Percentiles rank a stretch among this genome's conserved stretches.
These are phyloP conservation scores for Amoebophrya sp. DNA, from an alignment of 169 alveolate species.

Conservation along the genomic window DNA sequence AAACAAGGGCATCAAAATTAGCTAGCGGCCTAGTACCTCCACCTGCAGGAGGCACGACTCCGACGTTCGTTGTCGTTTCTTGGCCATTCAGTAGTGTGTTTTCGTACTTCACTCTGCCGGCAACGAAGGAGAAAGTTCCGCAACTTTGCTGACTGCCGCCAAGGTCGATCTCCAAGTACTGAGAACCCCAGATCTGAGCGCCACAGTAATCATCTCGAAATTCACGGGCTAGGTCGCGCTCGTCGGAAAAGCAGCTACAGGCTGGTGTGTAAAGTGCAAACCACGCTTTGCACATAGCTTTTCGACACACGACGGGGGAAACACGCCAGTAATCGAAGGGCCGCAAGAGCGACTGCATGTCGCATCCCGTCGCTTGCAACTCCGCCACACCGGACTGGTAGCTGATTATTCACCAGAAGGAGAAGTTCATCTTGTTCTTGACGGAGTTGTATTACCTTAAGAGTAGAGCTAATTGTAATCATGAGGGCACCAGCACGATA, in stretches of 20 bases:
- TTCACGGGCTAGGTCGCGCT: not conserved
- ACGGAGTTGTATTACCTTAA: not conserved
- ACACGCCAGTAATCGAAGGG: not conserved
- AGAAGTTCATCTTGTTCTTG: no score
- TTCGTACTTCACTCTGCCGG: not conserved
- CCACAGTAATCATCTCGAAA: not conserved
- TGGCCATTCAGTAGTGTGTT: no score
- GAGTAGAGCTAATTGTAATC: no score
- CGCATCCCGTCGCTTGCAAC: not conserved
- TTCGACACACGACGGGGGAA: slow-evolving; percentile 3
- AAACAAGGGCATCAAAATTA: no score
- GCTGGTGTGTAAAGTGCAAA: not conserved
- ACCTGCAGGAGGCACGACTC: no score
- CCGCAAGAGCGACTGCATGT: not conserved
- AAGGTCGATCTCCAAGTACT: not conserved
- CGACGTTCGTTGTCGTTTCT: no score
- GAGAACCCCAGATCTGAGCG: not conserved
- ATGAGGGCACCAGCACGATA: no score
- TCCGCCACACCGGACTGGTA: not conserved
- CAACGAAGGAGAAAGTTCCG: not conserved
- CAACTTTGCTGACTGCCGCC: not conserved
- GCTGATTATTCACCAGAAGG: no score
- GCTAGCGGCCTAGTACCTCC: no score
- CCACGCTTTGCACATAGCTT: not conserved
- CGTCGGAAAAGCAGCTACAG: slow-evolving; percentile 5